These are phyloP conservation scores for Penicillium egyptiacum DNA, from an alignment of 495 filamentous ascomycete species.

Conservation along the genomic window DNA sequence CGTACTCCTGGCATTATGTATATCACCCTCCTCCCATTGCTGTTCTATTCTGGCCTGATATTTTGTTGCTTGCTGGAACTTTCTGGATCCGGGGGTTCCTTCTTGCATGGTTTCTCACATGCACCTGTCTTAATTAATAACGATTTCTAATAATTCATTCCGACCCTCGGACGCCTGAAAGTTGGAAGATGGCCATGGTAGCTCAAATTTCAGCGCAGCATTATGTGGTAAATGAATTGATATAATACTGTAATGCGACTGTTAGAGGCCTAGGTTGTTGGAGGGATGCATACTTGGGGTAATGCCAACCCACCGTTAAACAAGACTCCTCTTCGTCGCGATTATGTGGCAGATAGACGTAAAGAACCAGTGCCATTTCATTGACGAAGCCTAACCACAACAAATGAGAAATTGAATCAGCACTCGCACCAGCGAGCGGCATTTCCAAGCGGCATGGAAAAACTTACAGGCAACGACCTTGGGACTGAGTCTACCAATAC, in stretches of 20 bases:
- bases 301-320: constrained; percentile 62
- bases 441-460: neutral
- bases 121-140: constrained; percentile 31
- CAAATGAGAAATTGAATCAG: neutral
- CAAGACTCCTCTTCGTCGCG: constrained; percentile 72
- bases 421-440: neutral
- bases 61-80: constrained; percentile 10
- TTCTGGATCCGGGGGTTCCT: constrained; percentile 12
- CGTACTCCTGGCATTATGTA: constrained; percentile 30
- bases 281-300: neutral
- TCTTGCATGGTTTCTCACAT: constrained; percentile 16
- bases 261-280: neutral
- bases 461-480: constrained; percentile 83
- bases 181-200: neutral
- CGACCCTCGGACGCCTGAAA: neutral
- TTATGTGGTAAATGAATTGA: constrained; percentile 52
- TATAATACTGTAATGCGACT: constrained; percentile 55
- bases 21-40: constrained; percentile 21
- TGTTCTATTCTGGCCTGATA: constrained; percentile 13
- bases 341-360: constrained; percentile 82
- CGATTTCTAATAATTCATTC: constrained; percentile 21
- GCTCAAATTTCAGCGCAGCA: neutral
- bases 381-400: constrained; percentile 55
- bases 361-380: constrained; percentile 85
- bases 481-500: constrained; percentile 83